These are phyloP conservation scores for Phaeophleospora eucalypticola DNA, from an alignment of 2,329 filamentous ascomycete species.

Conservation along the genomic window DNA sequence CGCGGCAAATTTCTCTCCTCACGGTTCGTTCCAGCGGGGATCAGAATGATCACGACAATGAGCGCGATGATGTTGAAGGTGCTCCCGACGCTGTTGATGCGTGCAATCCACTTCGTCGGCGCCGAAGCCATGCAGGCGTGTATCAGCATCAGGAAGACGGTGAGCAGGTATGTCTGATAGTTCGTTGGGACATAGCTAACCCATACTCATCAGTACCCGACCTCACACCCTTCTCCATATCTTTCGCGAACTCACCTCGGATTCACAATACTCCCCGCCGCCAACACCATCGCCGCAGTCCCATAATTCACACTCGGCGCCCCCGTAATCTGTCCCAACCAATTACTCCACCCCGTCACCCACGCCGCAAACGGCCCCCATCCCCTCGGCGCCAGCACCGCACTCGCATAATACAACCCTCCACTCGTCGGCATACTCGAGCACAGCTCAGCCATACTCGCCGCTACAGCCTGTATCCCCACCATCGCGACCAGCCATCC, in stretches of 20 bases:
- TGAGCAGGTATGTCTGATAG: constrained; percentile 67
- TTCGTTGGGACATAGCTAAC: constrained; percentile 56
- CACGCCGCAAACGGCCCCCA: constrained; percentile 64
- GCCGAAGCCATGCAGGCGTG: constrained; percentile 65
- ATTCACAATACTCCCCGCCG: constrained; percentile 63
- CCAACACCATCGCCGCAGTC: constrained; percentile 66
- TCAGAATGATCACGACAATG: constrained; percentile 63
- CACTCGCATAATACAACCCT: constrained; percentile 69
- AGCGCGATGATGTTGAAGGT: constrained; percentile 67
- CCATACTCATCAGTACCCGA: too few relatives aligned
- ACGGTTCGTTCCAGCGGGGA: constrained; percentile 56
- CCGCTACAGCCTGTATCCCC: constrained; percentile 67
- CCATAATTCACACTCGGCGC: constrained; percentile 65
- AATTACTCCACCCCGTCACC: constrained; percentile 69
- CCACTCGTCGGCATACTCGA: constrained; percentile 45
- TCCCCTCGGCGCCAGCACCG: constrained; percentile 63
- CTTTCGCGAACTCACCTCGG: constrained; percentile 38
- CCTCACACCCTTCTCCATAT: too few relatives aligned
- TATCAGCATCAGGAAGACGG: constrained; percentile 60
- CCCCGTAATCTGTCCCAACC: constrained; percentile 61
- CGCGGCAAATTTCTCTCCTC: constrained; percentile 51
- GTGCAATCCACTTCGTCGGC: constrained; percentile 66
- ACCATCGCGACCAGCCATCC: constrained; percentile 70
- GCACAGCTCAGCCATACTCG: constrained; percentile 64
- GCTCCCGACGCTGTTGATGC: constrained; percentile 66